Percentiles rank a stretch among this genome's conserved stretches.
phyloP scores from a whole-genome alignment of 768 basidiomycete genomes.

The Russula abietina region DNA sequence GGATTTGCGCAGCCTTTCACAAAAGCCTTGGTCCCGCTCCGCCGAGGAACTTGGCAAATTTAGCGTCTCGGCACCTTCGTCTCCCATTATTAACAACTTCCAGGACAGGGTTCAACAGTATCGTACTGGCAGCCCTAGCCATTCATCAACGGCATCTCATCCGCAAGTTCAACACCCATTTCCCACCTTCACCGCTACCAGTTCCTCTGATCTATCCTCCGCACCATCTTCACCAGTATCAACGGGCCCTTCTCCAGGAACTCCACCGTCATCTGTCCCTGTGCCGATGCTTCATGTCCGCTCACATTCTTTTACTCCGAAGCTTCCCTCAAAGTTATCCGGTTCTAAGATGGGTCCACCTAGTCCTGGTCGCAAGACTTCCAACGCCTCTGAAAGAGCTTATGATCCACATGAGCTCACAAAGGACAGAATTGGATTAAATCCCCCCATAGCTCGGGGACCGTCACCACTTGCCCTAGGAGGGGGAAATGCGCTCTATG shows the following conservation, averaged over 20 bases:
- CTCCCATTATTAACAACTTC: slow-evolving; percentile 43
- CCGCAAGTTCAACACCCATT: slow-evolving; percentile 31
- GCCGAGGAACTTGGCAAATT: slow-evolving; percentile 70
- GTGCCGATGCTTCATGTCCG: slow-evolving; percentile 43
- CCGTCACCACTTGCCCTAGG: slow-evolving; percentile 33
- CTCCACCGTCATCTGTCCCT: slow-evolving; percentile 18
- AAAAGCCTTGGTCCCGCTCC: slow-evolving; percentile 72
- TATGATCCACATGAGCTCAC: not conserved
- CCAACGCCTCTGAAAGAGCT: slow-evolving; percentile 24
- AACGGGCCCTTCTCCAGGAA: slow-evolving; percentile 31
- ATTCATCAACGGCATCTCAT: slow-evolving; percentile 25
- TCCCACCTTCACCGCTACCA: slow-evolving; percentile 28
- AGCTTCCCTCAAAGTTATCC: slow-evolving; percentile 62
- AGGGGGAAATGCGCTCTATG: slow-evolving; percentile 19
- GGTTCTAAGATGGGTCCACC: slow-evolving; percentile 42
- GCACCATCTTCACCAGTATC: slow-evolving; percentile 28
- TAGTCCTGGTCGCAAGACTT: slow-evolving; percentile 47
- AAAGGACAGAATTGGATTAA: not conserved
- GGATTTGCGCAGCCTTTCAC: slow-evolving; percentile 63
- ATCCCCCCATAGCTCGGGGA: slow-evolving; percentile 17
- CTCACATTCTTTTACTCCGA: slow-evolving; percentile 66
- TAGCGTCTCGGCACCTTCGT: slow-evolving; percentile 32
- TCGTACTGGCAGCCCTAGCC: slow-evolving; percentile 41
- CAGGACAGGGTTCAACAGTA: slow-evolving; percentile 64
- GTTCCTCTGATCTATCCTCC: slow-evolving; percentile 16